Percentiles rank a stretch among this genome's conserved stretches.
Conservation (phyloP, 768 basidiomycete species). For the Phlebiopsis flavidoalba region DNA sequence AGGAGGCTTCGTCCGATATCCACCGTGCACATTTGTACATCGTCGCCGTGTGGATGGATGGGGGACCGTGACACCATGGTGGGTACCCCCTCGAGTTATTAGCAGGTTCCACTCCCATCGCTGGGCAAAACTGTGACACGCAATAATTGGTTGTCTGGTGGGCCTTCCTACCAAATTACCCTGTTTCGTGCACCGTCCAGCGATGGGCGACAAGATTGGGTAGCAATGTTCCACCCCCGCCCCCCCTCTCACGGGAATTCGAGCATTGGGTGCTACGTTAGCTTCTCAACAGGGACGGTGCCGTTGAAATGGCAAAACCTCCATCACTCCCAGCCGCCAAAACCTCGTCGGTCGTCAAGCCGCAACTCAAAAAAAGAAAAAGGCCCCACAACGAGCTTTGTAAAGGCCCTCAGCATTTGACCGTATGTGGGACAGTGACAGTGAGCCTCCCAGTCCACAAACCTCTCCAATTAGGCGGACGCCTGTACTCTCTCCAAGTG, state of each 20-base stretch:
- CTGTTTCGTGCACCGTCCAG: slow-evolving; percentile 62
- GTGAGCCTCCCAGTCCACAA: slow-evolving; percentile 55
- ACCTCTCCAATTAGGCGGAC: slow-evolving; percentile 46
- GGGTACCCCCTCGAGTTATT: slow-evolving; percentile 44
- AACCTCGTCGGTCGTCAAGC: slow-evolving; percentile 46
- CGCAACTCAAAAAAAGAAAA: slow-evolving; percentile 25
- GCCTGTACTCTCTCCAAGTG: too few species aligned
- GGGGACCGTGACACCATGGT: slow-evolving; percentile 61
- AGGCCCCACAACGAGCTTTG: slow-evolving; percentile 45
- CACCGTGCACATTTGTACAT: slow-evolving; percentile 46
- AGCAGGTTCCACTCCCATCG: slow-evolving; percentile 28
- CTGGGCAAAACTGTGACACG: slow-evolving; percentile 43
- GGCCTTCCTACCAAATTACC: slow-evolving; percentile 42
- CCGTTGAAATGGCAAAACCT: slow-evolving; percentile 49
- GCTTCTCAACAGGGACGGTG: slow-evolving; percentile 61
- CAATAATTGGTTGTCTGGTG: too few species aligned
- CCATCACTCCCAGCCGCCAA: slow-evolving; percentile 46
- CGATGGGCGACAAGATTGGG: slow-evolving; percentile 69
- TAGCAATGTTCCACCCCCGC: slow-evolving; percentile 54
- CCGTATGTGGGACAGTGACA: slow-evolving; percentile 51
- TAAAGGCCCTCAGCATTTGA: slow-evolving; percentile 46
- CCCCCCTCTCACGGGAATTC: slow-evolving; percentile 64
- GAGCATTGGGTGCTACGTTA: slow-evolving; percentile 60
- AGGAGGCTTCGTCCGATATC: slow-evolving; percentile 54
- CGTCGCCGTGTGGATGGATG: slow-evolving; percentile 56